Base-by-base conservation (phyloP, 176 grass and related monocot genomes). In the Oryza meyeriana region DNA sequence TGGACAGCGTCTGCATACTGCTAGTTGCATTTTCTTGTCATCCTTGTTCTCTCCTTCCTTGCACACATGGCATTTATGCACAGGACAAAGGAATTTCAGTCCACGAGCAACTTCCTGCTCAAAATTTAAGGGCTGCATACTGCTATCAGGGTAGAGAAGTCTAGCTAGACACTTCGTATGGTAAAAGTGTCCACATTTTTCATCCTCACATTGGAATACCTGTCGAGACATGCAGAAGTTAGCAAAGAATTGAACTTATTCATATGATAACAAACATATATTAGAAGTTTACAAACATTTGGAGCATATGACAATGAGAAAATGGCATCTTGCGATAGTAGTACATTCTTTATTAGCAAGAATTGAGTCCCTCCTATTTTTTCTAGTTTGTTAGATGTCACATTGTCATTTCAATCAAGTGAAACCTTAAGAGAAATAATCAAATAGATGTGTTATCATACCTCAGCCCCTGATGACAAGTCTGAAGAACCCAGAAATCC, bases 1-100 rank as follows among this genome's bases (percentile, higher is more conserved):
- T 76, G 94, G 94, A 67, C 94, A 97, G 18, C 88, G 87, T 75
- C 88, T 90, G 71, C 94, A 97, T 24, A 97, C 48, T 86, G 94
- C 94, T 45, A 98, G 91, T 35, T 88, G 90, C 80, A 91, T 72
- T 20, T 83, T 66, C 50, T 29, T 32, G 72, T 72, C 85, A 71
- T 84, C 45, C 40, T 81, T 88, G 12, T 87, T 79, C 82, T 94
- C 90, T 84, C 1, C 18, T 79, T 59, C 71, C 77, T 78, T 77
- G 66, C 95, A 94, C 16, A 29, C 50, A 33, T 67, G 31, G 59
- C 95, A 98, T 75, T 80, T 85, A 86, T 98, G 95, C 66, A 86
- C 67, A 27, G 92, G 88, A 68, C 95, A 98, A 50, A 17, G 71
- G 82, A 94, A 98, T 50, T 40, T 62, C 28, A 39, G 64, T 66